Evolutionary conservation across 192 early-diverging fungal genomes (phyloP).

Genomic region (Cetraspora pellucida): DNA sequence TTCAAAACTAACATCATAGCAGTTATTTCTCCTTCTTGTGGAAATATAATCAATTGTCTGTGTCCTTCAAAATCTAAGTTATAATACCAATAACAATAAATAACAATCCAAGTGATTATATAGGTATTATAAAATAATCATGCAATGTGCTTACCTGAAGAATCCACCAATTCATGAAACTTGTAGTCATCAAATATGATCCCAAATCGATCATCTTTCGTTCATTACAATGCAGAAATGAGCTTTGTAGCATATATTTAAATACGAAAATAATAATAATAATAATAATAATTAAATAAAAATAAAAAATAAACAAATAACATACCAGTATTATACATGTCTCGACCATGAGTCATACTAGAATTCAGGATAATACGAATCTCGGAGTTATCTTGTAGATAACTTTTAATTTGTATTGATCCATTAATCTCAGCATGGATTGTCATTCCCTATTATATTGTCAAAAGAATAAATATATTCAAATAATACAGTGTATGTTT

Average conservation of each 20-base stretch:
- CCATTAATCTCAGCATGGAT: constrained; percentile 22
- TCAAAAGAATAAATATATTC: background rate
- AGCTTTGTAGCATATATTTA: background rate
- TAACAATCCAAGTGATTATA: background rate
- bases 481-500: too few relatives aligned
- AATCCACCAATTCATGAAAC: constrained; percentile 27
- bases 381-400: constrained; percentile 19
- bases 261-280: background rate
- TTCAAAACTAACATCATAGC: constrained; percentile 15
- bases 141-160: background rate
- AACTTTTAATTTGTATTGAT: constrained; percentile 25
- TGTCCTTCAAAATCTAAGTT: constrained; percentile 18
- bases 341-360: background rate
- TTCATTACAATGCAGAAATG: background rate
- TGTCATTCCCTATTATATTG: constrained; percentile 32
- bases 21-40: constrained; percentile 25
- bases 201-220: constrained; percentile 6
- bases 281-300: background rate
- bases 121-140: background rate
- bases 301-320: background rate
- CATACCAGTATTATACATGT: background rate
- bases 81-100: background rate
- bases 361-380: background rate
- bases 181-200: constrained; percentile 24
- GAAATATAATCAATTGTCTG: constrained; percentile 17